Base-by-base conservation (phyloP, 768 basidiomycete species). In the Leccinum boreale region DNA sequence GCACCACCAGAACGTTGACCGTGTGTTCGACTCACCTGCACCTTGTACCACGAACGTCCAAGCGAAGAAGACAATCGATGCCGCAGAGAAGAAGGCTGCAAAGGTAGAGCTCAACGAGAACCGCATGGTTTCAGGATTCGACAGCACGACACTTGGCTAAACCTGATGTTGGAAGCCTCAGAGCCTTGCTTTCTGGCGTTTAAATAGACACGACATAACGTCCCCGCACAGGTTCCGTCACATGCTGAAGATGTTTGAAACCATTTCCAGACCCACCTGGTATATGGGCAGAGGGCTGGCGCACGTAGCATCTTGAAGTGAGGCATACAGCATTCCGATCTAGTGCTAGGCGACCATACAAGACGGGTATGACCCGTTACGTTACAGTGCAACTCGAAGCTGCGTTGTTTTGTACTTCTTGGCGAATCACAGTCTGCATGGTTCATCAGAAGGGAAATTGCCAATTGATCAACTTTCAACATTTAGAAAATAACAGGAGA, bases 21-120 rank as follows among this genome's bases (percentile, higher is more conserved):
- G 31, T 33, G 5, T 5, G 31, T 33, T 2, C 12, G 19, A 55
- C 61, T 60, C n/a, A 66, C 64, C 51, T 5, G 51, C 61, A 29
- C 61, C 48, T 29, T 45, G 65, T 3, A 6, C 65, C 46, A 58
- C 53, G 15, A 50, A 3, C 1, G 42, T 33, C 52, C 61, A 65
- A 1, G 26, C 31, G 31, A 54, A 35, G n/a, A 63, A n/a, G 49
- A 52, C 12, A 36, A 52, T 23, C 10, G 10, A 51, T 1, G 17
- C 24, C 24, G 42, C 15, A 33, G 52, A 8, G 4, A 59, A 45
- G n/a, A 55, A 7, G 3, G 10, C 45, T 19, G 57, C 23, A 23
- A 56, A n/a, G 17, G 39, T 14, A 19, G 44, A 39, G 15, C 14
- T 3, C 50, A 23, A 52, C 4, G 36, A 29, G 46, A 57, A 19